Evolutionary conservation across 1,139 yeast genomes (phyloP).

Genomic region (Pichiaceae sp.): DNA sequence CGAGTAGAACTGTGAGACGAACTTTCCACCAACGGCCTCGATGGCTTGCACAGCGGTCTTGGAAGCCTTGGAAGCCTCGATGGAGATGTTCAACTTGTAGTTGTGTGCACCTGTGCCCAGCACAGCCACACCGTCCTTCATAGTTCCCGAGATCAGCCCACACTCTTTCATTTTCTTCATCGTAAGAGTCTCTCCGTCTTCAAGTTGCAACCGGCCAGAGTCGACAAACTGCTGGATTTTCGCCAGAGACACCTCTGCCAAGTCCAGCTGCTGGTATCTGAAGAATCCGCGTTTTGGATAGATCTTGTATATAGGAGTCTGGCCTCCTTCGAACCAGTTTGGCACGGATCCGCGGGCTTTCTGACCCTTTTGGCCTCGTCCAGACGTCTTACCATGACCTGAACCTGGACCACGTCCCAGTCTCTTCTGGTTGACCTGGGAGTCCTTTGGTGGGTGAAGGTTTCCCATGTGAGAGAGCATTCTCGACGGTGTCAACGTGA

Average conservation of each 20-base stretch:
- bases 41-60: constrained; percentile 63
- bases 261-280: constrained; percentile 33
- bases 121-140: constrained; percentile 76
- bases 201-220: constrained; percentile 59
- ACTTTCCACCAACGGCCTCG: constrained; percentile 64
- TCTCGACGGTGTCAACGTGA: constrained; percentile 7
- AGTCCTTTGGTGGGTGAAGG: constrained; percentile 23
- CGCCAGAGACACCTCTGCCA: constrained; percentile 46
- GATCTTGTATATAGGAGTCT: constrained; percentile 82
- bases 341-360: constrained; percentile 90
- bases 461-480: constrained; percentile 18
- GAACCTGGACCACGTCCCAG: constrained; percentile 97
- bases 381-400: constrained; percentile 88
- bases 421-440: constrained; percentile 45
- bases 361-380: constrained; percentile 98
- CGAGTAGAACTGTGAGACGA: constrained; percentile 67
- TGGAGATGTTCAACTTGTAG: constrained; percentile 53
- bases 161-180: constrained; percentile 66
- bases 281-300: constrained; percentile 86
- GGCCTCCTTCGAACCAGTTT: constrained; percentile 98
- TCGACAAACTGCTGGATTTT: constrained; percentile 57
- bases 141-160: constrained; percentile 64
- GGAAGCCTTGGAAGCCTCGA: constrained; percentile 82
- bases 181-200: constrained; percentile 56
- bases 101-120: constrained; percentile 58